These are phyloP conservation scores for Pyrenula aspistea DNA, from an alignment of 495 filamentous ascomycete genomes.

Conservation along the genomic window DNA sequence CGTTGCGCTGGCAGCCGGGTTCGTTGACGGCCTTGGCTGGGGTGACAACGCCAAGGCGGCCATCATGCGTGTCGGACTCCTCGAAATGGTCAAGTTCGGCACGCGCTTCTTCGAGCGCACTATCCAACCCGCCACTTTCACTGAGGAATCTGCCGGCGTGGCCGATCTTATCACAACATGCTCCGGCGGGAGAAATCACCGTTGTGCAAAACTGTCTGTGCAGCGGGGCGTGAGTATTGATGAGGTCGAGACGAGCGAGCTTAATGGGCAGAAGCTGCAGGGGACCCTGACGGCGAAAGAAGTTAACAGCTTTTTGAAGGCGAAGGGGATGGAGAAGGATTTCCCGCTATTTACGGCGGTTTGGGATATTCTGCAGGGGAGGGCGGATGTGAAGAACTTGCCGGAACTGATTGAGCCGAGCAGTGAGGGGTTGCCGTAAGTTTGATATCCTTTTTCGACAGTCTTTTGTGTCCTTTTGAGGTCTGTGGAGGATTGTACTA, in stretches of 20 bases:
- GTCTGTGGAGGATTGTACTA: no score
- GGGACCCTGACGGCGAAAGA: slow-evolving; percentile 85
- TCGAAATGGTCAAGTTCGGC: slow-evolving; percentile 93
- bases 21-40: slow-evolving; percentile 92
- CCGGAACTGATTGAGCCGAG: slow-evolving; percentile 35
- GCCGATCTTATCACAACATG: slow-evolving; percentile 94
- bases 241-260: slow-evolving; percentile 75
- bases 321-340: slow-evolving; percentile 60
- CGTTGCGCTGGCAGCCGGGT: slow-evolving; percentile 87
- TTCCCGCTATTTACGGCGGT: slow-evolving; percentile 90
- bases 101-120: slow-evolving; percentile 80
- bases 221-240: slow-evolving; percentile 67
- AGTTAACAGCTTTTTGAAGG: slow-evolving; percentile 77
- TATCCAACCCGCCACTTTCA: slow-evolving; percentile 73
- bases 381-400: slow-evolving; percentile 45
- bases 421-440: background rate
- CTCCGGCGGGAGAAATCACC: slow-evolving; percentile 82
- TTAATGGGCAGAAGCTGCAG: slow-evolving; percentile 97
- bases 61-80: slow-evolving; percentile 86
- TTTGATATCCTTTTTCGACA: slow-evolving; percentile 3
- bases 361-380: slow-evolving; percentile 49
- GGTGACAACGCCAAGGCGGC: slow-evolving; percentile 96
- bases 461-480: no score
- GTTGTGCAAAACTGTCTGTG: slow-evolving; percentile 80
- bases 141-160: slow-evolving; percentile 90